phyloP scores from a whole-genome alignment of 2,329 filamentous ascomycete species.

The Alternaria atra region DNA sequence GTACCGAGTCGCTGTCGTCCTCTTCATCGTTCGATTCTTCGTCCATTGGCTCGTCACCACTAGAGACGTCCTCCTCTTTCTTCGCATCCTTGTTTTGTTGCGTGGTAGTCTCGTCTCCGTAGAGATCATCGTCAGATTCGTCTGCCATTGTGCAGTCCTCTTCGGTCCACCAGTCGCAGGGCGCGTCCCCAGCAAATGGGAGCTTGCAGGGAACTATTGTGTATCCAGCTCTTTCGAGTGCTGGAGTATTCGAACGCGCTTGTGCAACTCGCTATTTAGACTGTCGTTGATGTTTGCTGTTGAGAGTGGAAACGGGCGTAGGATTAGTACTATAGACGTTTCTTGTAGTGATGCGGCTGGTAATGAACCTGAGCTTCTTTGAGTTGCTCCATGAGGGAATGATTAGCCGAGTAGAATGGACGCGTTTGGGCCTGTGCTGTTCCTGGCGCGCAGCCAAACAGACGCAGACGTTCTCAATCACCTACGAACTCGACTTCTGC shows the following conservation, averaged over 20 bases:
- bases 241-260: too few species aligned
- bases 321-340: neutral
- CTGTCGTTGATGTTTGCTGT: neutral
- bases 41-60: slow-evolving; percentile 57
- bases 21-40: slow-evolving; percentile 58
- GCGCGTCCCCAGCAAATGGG: neutral
- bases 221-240: neutral
- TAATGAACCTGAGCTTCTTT: slow-evolving; percentile 16
- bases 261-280: neutral
- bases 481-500: slow-evolving; percentile 5
- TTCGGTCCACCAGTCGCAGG: neutral
- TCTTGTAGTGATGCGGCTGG: slow-evolving; percentile 3
- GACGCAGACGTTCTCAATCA: slow-evolving; percentile 2
- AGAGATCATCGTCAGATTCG: slow-evolving; percentile 63
- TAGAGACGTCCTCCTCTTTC: slow-evolving; percentile 42
- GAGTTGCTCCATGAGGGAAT: slow-evolving; percentile 19
- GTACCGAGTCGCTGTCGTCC: slow-evolving; percentile 56
- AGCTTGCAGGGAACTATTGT: neutral
- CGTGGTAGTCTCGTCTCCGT: slow-evolving; percentile 48
- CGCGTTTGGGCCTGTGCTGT: slow-evolving; percentile 33
- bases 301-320: neutral
- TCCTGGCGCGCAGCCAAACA: slow-evolving; percentile 15
- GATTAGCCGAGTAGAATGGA: slow-evolving; percentile 31
- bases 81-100: slow-evolving; percentile 36
- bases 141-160: slow-evolving; percentile 55